Percentiles rank a stretch among this genome's conserved stretches.
Evolutionary conservation across 2,329 filamentous ascomycete species (phyloP).

Genomic region (Fusarium heterosporum): DNA sequence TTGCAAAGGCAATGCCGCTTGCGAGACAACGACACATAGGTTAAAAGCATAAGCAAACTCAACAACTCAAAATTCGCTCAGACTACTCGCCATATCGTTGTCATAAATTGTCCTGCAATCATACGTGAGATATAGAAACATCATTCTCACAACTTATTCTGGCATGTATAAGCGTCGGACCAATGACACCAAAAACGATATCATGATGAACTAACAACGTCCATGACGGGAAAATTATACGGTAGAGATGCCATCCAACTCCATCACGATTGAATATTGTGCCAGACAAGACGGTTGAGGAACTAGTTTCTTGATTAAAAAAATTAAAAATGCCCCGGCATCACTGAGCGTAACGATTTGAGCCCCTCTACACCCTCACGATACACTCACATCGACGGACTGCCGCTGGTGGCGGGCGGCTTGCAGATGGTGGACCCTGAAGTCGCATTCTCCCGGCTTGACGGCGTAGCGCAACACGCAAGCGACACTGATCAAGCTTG

Average conservation of each 20-base stretch:
- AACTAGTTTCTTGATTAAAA: background rate
- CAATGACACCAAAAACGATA: background rate
- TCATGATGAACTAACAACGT: background rate
- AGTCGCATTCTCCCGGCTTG: constrained; percentile 21
- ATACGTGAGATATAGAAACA: background rate
- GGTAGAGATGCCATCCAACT: background rate
- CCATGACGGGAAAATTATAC: background rate
- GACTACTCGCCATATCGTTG: background rate
- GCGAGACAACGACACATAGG: constrained; percentile 21
- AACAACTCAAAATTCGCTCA: constrained; percentile 2
- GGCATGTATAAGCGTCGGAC: background rate
- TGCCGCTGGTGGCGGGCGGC: constrained; percentile 35
- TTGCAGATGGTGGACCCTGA: constrained; percentile 39
- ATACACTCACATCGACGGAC: constrained; percentile 16
- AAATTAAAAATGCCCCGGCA: constrained; percentile 6
- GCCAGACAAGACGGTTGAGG: background rate
- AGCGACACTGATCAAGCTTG: constrained; percentile 17
- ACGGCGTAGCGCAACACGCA: constrained; percentile 21
- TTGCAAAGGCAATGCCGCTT: constrained; percentile 10
- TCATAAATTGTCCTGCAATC: background rate
- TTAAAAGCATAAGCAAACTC: background rate
- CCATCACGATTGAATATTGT: background rate
- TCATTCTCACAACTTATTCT: background rate
- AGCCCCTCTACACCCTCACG: constrained; percentile 24
- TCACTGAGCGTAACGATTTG: background rate